phyloP scores from a whole-genome alignment of 306 rosid species.

The Trifolium repens region DNA sequence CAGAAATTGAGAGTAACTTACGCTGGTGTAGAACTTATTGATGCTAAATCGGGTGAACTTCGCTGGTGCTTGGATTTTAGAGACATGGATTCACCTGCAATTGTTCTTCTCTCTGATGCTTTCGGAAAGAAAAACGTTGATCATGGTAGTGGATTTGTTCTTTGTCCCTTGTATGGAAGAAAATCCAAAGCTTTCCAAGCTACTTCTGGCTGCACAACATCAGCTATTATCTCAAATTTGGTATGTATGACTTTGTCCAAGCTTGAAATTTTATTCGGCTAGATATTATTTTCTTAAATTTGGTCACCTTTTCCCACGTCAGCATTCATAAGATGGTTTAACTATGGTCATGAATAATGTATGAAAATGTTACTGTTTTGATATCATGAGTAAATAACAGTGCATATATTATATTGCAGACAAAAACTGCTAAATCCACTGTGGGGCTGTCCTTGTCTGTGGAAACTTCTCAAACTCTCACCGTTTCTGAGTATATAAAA shows the following conservation, averaged over 20 bases:
- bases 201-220: slow-evolving; percentile 81
- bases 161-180: slow-evolving; percentile 94
- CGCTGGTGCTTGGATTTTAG: slow-evolving; percentile 99
- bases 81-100: slow-evolving; percentile 93
- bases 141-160: slow-evolving; percentile 84
- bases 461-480: slow-evolving; percentile 80
- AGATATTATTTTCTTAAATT: slow-evolving; percentile 33
- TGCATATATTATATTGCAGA: slow-evolving; percentile 56
- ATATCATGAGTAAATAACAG: slow-evolving; percentile 34
- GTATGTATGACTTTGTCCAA: slow-evolving; percentile 51
- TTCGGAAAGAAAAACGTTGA: slow-evolving; percentile 77
- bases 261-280: slow-evolving; percentile 19
- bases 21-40: slow-evolving; percentile 85
- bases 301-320: slow-evolving; percentile 35
- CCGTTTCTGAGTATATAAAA: slow-evolving; percentile 75
- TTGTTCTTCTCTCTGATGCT: slow-evolving; percentile 75
- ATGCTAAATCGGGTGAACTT: slow-evolving; percentile 82
- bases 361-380: slow-evolving; percentile 23
- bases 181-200: slow-evolving; percentile 96
- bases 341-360: slow-evolving; percentile 11
- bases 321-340: slow-evolving; percentile 35
- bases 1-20: slow-evolving; percentile 93
- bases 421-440: slow-evolving; percentile 91
- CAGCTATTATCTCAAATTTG: slow-evolving; percentile 81
- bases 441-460: slow-evolving; percentile 83